phyloP scores from a whole-genome alignment of 768 basidiomycete species.

The Leccinum imitatum region DNA sequence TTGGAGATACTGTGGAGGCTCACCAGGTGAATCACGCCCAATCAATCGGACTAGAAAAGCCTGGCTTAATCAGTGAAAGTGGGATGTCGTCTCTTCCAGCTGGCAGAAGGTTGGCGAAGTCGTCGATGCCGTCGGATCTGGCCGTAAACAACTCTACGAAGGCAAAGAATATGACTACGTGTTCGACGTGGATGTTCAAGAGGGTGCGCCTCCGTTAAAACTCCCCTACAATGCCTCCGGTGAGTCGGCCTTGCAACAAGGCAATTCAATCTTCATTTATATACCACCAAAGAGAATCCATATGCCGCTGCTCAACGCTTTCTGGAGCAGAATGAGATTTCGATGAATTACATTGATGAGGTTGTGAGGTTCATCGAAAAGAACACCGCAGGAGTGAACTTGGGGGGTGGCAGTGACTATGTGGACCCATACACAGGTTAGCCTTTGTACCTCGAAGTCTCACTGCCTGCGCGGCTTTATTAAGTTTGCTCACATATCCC shows the following conservation, averaged over 20 bases:
- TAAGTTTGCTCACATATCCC: not conserved
- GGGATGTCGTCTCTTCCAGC: constrained; percentile 63
- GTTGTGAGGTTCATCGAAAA: constrained; percentile 93
- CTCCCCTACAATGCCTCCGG: constrained; percentile 91
- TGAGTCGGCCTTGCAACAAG: constrained; percentile 31
- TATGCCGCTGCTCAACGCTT: constrained; percentile 89
- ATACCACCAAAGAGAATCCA: constrained; percentile 70
- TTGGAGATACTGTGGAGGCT: constrained; percentile 79
- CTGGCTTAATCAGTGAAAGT: constrained; percentile 48
- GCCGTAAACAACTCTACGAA: constrained; percentile 87
- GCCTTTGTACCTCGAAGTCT: constrained; percentile 1
- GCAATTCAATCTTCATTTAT: constrained; percentile 2
- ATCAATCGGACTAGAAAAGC: not conserved
- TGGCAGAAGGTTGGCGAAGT: constrained; percentile 98
- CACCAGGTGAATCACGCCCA: constrained; percentile 64
- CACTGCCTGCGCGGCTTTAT: not conserved
- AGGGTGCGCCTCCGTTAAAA: constrained; percentile 89
- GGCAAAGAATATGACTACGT: constrained; percentile 99
- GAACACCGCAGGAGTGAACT: constrained; percentile 75
- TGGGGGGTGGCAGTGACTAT: constrained; percentile 62
- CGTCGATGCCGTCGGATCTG: constrained; percentile 88
- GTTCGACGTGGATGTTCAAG: constrained; percentile 96
- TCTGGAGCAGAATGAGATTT: constrained; percentile 79
- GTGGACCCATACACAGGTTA: constrained; percentile 91
- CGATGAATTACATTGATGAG: constrained; percentile 80